A percentile compares a stretch with the other conserved stretches of the same genome.
Evolutionary conservation across 192 early-diverging fungal species (phyloP).

Genomic region (Coemansia erecta): DNA sequence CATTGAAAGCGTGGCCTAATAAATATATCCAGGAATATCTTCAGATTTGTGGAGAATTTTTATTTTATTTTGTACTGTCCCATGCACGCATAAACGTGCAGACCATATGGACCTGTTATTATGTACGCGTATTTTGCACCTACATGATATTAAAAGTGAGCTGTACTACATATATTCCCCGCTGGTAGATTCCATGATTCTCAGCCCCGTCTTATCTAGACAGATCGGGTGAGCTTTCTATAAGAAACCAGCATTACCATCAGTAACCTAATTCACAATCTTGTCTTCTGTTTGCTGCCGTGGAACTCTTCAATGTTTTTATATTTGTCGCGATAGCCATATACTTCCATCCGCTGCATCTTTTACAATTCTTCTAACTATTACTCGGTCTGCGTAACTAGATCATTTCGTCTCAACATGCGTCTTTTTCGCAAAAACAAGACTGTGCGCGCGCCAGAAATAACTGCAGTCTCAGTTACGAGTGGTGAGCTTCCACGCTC

Average conservation of each 20-base stretch:
- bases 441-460: conserved; percentile 6
- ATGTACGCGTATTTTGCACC: too few relatives aligned
- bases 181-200: too few relatives aligned
- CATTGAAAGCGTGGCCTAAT: too few relatives aligned
- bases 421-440: conserved; percentile 50
- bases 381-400: neutral
- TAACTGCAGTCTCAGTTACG: neutral
- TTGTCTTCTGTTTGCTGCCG: conserved; percentile 2
- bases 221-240: neutral
- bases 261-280: neutral
- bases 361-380: neutral
- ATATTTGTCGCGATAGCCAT: neutral
- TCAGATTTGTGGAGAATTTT: too few relatives aligned
- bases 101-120: too few relatives aligned
- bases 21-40: too few relatives aligned
- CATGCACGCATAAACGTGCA: too few relatives aligned
- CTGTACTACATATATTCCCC: too few relatives aligned
- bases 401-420: conserved; percentile 12
- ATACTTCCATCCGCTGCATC: neutral
- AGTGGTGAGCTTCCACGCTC: conserved; percentile 3
- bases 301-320: neutral
- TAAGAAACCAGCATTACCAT: conserved; percentile 6
- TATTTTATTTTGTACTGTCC: too few relatives aligned
- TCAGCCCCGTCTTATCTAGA: too few relatives aligned
- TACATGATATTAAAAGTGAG: too few relatives aligned